Base-by-base conservation (phyloP, 345 rosid species). In the Xanthoceras sorbifolium region DNA sequence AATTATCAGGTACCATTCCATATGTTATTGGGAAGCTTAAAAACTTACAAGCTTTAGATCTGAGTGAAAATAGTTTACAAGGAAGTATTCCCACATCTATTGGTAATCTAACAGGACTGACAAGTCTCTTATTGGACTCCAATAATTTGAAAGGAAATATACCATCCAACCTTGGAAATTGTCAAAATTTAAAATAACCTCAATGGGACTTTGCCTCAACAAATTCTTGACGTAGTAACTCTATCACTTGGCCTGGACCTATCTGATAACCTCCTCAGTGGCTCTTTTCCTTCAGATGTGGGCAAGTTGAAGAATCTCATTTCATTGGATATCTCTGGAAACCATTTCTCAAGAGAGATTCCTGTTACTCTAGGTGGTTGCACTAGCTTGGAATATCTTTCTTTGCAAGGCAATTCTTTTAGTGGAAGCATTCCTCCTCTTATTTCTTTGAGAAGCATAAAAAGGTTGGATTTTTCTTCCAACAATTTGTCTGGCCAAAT, bases 391-490 rank as follows among this genome's bases (percentile, higher is more conserved):
- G 54, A 61, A 25, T 0, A 23, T 57, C 69, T 73, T 22, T 10
- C 12, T 10, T 20, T 73, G 69, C 31, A 26, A 9, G 52, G 44
- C 26, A 79, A 79, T 25, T 26, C 63, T 11, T 59, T 67, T 60
- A 20, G 46, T 40, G 74, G 78, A 29, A 44, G 17, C 59, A 72
- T 78, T 66, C 81, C 81, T 34, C 40, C 81, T 72, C 42, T 78
- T 9, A 42, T 38, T 65, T 15, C 73, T 28, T 67, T 78, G 12
- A 40, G 25, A 78, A 25, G 81, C 38, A 36, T 78, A 8, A 29
- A 42, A 4, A 9, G 23, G 20, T 17, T 79, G 4, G 38, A 68
- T 65, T 64, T 79, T 17, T 69, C 74, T 25, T 8, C 15, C 48
- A 79, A 73, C 78, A 79, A 74, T 6, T 14, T 74, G 25, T 67